Evolutionary conservation across 2,329 filamentous ascomycete genomes (phyloP), one percentile per base, ranked within the genome.

Genomic region (Iodosphaeria phyllophila): DNA sequence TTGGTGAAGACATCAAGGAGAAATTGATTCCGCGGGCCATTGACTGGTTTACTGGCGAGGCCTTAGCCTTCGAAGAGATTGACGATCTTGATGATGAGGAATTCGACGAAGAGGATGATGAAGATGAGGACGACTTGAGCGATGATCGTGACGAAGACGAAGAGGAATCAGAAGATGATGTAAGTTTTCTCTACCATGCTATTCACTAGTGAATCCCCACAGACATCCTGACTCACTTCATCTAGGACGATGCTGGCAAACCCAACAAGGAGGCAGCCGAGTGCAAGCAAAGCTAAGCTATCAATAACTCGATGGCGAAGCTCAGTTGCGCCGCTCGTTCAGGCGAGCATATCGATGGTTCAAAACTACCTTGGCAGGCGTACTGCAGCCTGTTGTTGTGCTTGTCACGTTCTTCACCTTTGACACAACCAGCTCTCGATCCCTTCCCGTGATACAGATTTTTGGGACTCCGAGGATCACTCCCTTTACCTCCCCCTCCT

Each of bases 1-100:
- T 98, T 22, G 89, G 89, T 37, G 89, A 98, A 61, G 89, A 98
- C 48, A 93, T 98, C 59, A 98, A 98, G 63, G 89, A 98, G 68
- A 98, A 98, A 63, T 68, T 98, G 36, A 98, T 98, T 40, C 89
- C 89, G 35, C 83, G 86, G 39, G 89, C 91, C 29, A 89, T 98
- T 42, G 89, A 98, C 56, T 98, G 89, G 89, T 98, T 98, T 53
- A 98, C 89, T 26, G 89, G 89, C 30, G 89, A 98, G 58, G 89
- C 89, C 38, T 73, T 98, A 35, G 84, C 89, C 40, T 98, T 82
- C 41, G 89, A 98, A 63, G 86, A 93, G 50, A 54, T 92, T 32
- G 77, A 86, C 19, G 69, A 68, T 24, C 77, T 92, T 27, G 83
- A 84, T 28, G 76, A 75, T 41, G 78, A 74, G 33, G 79, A 80